Conservation (phyloP, 2,329 filamentous ascomycete genomes). For the Cladosporium sp. region DNA sequence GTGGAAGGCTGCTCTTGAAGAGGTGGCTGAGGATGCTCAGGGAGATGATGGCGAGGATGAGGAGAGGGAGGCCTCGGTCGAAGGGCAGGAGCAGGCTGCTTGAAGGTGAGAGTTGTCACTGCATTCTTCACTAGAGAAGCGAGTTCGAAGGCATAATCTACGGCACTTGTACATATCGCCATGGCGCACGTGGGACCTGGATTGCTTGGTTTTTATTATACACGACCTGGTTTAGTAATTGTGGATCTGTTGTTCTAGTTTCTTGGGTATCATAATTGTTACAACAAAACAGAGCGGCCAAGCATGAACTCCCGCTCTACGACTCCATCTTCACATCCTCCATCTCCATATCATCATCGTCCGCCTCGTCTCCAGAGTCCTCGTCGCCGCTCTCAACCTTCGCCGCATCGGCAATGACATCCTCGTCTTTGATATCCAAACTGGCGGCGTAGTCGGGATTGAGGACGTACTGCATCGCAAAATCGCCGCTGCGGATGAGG, state of each 20-base stretch:
- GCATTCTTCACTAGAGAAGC: no score
- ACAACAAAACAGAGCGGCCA: neutral
- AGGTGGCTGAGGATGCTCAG: conserved; percentile 1
- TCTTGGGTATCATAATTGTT: neutral
- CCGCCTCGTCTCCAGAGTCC: conserved; percentile 41
- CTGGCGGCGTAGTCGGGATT: conserved; percentile 63
- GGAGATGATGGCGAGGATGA: neutral
- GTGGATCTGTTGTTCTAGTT: no score
- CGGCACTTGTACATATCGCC: no score
- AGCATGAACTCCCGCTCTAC: neutral
- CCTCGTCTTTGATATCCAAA: conserved; percentile 46
- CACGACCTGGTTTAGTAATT: no score
- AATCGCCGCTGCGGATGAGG: conserved; percentile 76
- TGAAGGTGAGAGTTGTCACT: no score
- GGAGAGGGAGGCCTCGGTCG: neutral
- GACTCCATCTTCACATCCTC: conserved; percentile 33
- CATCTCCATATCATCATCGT: conserved; percentile 51
- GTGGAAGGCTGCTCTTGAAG: conserved; percentile 39
- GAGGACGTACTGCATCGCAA: conserved; percentile 81
- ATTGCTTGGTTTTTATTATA: no score
- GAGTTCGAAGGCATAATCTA: no score
- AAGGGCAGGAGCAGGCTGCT: neutral
- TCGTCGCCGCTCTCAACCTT: conserved; percentile 37
- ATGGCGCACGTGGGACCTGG: no score
- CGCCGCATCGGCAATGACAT: conserved; percentile 32